These are phyloP conservation scores for Hanseniaspora uvarum DNA, from an alignment of 1,139 yeast genomes.

Conservation along the genomic window DNA sequence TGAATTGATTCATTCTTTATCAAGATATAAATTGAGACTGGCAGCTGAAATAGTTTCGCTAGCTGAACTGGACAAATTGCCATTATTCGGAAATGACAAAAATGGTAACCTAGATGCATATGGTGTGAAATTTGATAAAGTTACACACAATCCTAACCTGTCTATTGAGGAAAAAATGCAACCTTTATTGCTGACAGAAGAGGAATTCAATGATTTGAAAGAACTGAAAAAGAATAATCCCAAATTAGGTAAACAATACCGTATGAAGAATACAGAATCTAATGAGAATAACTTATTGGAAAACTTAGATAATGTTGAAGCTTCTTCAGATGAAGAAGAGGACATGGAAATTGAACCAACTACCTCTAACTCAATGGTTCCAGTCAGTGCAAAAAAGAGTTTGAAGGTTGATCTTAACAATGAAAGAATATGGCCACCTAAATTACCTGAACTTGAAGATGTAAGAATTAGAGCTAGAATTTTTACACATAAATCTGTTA, in stretches of 20 bases:
- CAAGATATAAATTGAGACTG: slow-evolving; percentile 47
- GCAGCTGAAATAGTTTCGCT: slow-evolving; percentile 52
- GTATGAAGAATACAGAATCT: slow-evolving; percentile 18
- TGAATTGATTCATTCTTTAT: slow-evolving; percentile 38
- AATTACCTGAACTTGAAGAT: slow-evolving; percentile 57
- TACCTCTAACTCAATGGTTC: not conserved
- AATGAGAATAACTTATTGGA: slow-evolving; percentile 22
- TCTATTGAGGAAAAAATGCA: slow-evolving; percentile 13
- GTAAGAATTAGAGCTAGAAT: slow-evolving; percentile 55
- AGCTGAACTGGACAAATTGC: slow-evolving; percentile 39
- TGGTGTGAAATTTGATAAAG: slow-evolving; percentile 23
- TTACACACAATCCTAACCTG: slow-evolving; percentile 22
- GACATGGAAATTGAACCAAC: not conserved
- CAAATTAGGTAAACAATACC: slow-evolving; percentile 2
- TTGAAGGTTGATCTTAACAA: slow-evolving; percentile 18
- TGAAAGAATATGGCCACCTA: slow-evolving; percentile 42
- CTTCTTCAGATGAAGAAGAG: slow-evolving; percentile 7
- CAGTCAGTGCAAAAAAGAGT: not conserved
- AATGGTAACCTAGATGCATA: slow-evolving; percentile 31
- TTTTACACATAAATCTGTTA: slow-evolving; percentile 69
- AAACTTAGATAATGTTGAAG: not conserved
- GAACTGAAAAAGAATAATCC: slow-evolving; percentile 9
- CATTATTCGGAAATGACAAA: slow-evolving; percentile 32
- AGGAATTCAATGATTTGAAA: slow-evolving; percentile 11
- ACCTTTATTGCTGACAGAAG: slow-evolving; percentile 4